Evolutionary conservation across 345 rosid genomes (phyloP).

Genomic region (Orychophragmus violaceus): DNA sequence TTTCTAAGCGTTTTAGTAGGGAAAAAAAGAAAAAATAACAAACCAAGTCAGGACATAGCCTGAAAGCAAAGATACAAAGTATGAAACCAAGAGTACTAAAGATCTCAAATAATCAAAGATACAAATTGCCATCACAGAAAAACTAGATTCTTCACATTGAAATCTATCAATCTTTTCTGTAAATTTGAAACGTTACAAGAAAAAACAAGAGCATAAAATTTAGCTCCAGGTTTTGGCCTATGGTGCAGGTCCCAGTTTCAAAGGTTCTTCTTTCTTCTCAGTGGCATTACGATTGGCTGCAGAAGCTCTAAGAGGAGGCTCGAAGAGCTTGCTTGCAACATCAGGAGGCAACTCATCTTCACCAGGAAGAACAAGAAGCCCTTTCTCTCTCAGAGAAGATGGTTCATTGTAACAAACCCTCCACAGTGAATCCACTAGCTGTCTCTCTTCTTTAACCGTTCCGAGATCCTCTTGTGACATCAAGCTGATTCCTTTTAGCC

Average conservation of each 20-base stretch:
- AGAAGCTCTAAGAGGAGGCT: slow-evolving; percentile 81
- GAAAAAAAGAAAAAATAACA: too few species aligned
- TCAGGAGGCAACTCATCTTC: slow-evolving; percentile 76
- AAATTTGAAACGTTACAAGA: neutral
- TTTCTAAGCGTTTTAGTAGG: too few species aligned
- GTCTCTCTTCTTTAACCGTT: slow-evolving; percentile 81
- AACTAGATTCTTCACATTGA: neutral
- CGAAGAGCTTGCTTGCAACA: slow-evolving; percentile 74
- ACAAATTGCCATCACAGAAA: neutral
- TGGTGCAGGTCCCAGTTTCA: slow-evolving; percentile 49
- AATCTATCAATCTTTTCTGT: neutral
- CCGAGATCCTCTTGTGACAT: slow-evolving; percentile 83
- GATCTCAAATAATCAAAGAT: neutral
- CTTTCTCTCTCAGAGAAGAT: slow-evolving; percentile 63
- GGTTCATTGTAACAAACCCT: slow-evolving; percentile 61
- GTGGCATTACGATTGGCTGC: slow-evolving; percentile 43
- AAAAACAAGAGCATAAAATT: neutral
- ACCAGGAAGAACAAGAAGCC: slow-evolving; percentile 74
- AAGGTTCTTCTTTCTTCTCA: slow-evolving; percentile 51
- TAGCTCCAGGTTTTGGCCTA: slow-evolving; percentile 7
- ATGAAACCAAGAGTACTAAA: too few species aligned
- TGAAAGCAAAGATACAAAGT: too few species aligned
- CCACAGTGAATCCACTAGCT: slow-evolving; percentile 77
- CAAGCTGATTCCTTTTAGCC: slow-evolving; percentile 48
- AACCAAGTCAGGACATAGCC: too few species aligned